Percentiles rank a stretch among this genome's conserved stretches.
Conservation (phyloP, 1,284 basidiomycete species). For the Ustilago shanxiensis region DNA sequence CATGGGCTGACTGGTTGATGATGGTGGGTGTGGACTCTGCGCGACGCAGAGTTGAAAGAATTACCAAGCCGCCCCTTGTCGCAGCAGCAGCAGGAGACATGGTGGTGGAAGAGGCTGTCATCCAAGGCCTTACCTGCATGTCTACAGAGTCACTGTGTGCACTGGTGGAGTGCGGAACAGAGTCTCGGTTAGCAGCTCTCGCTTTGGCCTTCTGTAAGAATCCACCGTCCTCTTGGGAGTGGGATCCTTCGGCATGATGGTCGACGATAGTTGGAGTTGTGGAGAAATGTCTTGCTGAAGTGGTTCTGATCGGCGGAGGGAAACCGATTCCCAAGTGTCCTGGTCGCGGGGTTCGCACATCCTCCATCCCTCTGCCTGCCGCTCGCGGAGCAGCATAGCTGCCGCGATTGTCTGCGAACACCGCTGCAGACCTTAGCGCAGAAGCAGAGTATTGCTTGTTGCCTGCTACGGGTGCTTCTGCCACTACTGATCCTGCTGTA, state of each 20-base stretch:
- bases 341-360: conserved; percentile 26
- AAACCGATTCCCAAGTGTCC: conserved; percentile 35
- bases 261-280: conserved; percentile 1
- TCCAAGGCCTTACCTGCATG: conserved; percentile 17
- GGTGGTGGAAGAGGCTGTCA: conserved; percentile 5
- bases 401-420: not conserved
- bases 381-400: not conserved
- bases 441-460: conserved; percentile 37
- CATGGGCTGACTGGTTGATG: not conserved
- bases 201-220: conserved; percentile 30
- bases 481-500: not conserved
- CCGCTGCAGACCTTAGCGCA: conserved; percentile 15
- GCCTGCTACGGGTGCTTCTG: conserved; percentile 22
- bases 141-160: not conserved
- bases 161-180: not conserved
- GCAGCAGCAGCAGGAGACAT: not conserved
- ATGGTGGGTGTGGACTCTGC: conserved; percentile 11
- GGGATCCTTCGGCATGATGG: not conserved
- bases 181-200: conserved; percentile 12
- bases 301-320: conserved; percentile 20
- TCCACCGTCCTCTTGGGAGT: not conserved
- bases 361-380: not conserved
- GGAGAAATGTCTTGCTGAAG: conserved; percentile 18
- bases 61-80: conserved; percentile 16
- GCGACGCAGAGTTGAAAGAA: conserved; percentile 27